phyloP scores from a whole-genome alignment of 2,329 filamentous ascomycete species.

The Talaromyces verruculosus region DNA sequence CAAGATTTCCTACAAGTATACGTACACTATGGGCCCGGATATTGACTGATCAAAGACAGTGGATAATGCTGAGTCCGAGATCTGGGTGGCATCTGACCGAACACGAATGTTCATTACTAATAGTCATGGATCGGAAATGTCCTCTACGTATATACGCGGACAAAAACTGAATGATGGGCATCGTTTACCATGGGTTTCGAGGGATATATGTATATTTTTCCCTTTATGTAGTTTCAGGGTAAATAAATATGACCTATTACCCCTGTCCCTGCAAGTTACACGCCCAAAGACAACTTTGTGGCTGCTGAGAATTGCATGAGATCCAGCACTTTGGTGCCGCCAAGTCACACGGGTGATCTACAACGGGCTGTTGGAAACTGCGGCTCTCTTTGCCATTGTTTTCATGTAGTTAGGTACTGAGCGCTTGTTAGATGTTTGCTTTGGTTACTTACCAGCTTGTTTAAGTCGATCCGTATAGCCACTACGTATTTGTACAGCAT shows the following conservation, averaged over 20 bases:
- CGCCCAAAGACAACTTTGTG: neutral
- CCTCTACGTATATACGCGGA: neutral
- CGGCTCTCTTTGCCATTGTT: constrained; percentile 9
- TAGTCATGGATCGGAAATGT: neutral
- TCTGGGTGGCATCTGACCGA: neutral
- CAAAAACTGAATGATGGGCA: neutral
- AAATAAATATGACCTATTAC: neutral
- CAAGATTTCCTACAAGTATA: neutral
- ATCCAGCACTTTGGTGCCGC: constrained; percentile 14
- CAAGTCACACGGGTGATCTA: constrained; percentile 16
- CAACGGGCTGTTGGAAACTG: neutral
- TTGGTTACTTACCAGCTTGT: neutral
- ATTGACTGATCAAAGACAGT: neutral
- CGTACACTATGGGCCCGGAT: neutral
- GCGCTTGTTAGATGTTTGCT: neutral
- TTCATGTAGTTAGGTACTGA: neutral
- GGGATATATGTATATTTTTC: neutral
- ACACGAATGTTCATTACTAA: neutral
- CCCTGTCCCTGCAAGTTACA: neutral
- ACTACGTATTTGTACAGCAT: neutral
- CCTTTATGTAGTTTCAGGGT: neutral
- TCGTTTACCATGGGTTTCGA: neutral
- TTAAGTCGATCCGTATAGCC: neutral
- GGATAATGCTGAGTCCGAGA: neutral
- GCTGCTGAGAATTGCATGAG: constrained; percentile 4